Evolutionary conservation across 805 yeast species (phyloP).

Genomic region (Nakazawaea ishiwadae): DNA sequence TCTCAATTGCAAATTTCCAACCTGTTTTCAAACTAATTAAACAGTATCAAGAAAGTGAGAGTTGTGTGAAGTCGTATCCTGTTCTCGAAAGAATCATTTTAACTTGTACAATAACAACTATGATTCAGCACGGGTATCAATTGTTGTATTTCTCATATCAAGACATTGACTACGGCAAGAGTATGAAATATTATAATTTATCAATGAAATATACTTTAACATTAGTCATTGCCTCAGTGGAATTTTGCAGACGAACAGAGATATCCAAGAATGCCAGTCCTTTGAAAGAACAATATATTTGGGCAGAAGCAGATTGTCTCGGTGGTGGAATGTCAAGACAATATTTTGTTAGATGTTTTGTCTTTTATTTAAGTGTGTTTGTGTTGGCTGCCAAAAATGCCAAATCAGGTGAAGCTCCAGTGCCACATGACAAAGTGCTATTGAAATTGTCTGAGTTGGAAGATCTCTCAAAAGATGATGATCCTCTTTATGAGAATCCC

Average conservation of each 20-base stretch:
- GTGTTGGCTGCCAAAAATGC: background rate
- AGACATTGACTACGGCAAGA: background rate
- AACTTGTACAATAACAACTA: background rate
- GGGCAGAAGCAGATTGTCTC: background rate
- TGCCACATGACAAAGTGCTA: too few species aligned
- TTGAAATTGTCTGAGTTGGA: slow-evolving; percentile 6
- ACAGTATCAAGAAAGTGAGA: too few species aligned
- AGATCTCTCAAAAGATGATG: background rate
- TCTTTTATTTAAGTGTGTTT: background rate
- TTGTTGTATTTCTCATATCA: background rate
- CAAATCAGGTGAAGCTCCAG: background rate
- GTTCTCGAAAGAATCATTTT: background rate
- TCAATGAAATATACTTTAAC: slow-evolving; percentile 2
- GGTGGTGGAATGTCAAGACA: slow-evolving; percentile 1
- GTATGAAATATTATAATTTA: background rate
- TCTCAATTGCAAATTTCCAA: slow-evolving; percentile 28
- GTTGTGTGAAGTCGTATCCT: background rate
- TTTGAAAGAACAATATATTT: background rate
- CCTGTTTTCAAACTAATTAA: slow-evolving; percentile 17
- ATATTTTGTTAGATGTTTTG: background rate
- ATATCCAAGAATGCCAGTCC: background rate
- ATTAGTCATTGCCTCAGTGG: background rate
- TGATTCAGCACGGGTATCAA: slow-evolving; percentile 1
- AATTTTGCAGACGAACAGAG: background rate
- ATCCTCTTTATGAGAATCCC: background rate